phyloP scores from a whole-genome alignment of 1,139 yeast genomes.

The Hyphopichia buzzinii region DNA sequence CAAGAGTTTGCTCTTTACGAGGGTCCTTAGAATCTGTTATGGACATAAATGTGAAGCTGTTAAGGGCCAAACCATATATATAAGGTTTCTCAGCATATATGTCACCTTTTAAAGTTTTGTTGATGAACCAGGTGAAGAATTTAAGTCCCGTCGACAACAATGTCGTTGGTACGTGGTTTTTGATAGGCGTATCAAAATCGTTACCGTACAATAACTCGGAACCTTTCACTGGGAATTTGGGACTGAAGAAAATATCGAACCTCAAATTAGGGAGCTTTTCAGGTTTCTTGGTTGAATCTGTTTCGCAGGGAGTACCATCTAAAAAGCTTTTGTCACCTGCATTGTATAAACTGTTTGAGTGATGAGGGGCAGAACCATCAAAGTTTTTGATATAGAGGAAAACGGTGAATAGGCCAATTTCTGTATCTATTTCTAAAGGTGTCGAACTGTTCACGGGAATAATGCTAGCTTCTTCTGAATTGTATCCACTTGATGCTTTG shows the following conservation, averaged over 20 bases:
- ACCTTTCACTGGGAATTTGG: conserved; percentile 46
- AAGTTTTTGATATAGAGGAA: conserved; percentile 42
- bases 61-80: conserved; percentile 60
- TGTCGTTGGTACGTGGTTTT: conserved; percentile 55
- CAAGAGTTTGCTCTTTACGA: background rate
- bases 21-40: conserved; percentile 8
- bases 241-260: conserved; percentile 36
- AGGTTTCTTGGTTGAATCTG: background rate
- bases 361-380: conserved; percentile 44
- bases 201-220: conserved; percentile 62
- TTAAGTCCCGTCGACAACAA: conserved; percentile 48
- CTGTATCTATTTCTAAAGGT: conserved; percentile 34
- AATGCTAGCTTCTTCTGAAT: conserved; percentile 20
- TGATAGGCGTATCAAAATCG: conserved; percentile 61
- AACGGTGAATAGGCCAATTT: conserved; percentile 39
- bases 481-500: conserved; percentile 31
- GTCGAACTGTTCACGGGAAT: conserved; percentile 47
- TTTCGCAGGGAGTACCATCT: conserved; percentile 15
- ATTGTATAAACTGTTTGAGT: conserved; percentile 32
- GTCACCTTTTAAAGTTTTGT: conserved; percentile 65
- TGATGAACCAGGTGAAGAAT: conserved; percentile 56
- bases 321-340: conserved; percentile 28
- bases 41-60: conserved; percentile 49
- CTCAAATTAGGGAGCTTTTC: conserved; percentile 28
- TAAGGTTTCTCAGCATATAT: conserved; percentile 59